phyloP scores from a whole-genome alignment of 2,329 filamentous ascomycete genomes.

The Furcasterigmium sp. region DNA sequence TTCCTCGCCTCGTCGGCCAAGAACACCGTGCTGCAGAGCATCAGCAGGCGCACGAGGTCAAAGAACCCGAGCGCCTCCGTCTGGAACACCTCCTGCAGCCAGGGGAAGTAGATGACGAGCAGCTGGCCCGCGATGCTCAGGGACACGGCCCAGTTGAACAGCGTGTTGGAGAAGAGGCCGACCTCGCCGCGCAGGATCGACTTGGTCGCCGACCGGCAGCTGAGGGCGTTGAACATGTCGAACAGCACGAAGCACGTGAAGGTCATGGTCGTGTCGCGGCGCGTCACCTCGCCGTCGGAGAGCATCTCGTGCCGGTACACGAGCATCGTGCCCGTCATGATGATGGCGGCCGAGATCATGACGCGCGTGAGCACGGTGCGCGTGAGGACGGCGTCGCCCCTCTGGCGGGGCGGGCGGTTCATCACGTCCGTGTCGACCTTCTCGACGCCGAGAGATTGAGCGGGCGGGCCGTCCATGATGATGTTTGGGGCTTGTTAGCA shows the following conservation, averaged over 20 bases:
- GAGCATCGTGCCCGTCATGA: slow-evolving; percentile 86
- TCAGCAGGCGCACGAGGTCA: slow-evolving; percentile 68
- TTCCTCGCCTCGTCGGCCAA: slow-evolving; percentile 93
- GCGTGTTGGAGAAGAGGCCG: slow-evolving; percentile 75
- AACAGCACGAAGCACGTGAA: slow-evolving; percentile 99
- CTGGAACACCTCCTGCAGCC: slow-evolving; percentile 91
- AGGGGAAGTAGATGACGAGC: slow-evolving; percentile 90
- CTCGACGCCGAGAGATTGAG: slow-evolving; percentile 94
- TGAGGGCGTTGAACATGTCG: slow-evolving; percentile 98
- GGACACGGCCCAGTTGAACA: slow-evolving; percentile 95
- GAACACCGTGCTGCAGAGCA: slow-evolving; percentile 84
- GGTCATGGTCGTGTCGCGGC: slow-evolving; percentile 97
- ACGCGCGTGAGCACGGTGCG: slow-evolving; percentile 76
- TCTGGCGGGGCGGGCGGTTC: slow-evolving; percentile 77
- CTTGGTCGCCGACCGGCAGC: slow-evolving; percentile 87
- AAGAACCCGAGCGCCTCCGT: slow-evolving; percentile 75
- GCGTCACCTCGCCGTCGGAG: slow-evolving; percentile 73
- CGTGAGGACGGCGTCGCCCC: slow-evolving; percentile 88
- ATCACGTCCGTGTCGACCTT: slow-evolving; percentile 92
- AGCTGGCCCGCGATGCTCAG: slow-evolving; percentile 81
- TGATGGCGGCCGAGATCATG: slow-evolving; percentile 78
- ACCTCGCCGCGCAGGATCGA: slow-evolving; percentile 84
- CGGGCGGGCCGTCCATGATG: slow-evolving; percentile 97
- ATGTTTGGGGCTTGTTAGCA: slow-evolving; percentile 61
- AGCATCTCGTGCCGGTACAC: slow-evolving; percentile 92